Percentiles rank a stretch among this genome's conserved stretches.
phyloP scores from a whole-genome alignment of 2,329 filamentous ascomycete species.

The Paraphaeosphaeria sporulosa region DNA sequence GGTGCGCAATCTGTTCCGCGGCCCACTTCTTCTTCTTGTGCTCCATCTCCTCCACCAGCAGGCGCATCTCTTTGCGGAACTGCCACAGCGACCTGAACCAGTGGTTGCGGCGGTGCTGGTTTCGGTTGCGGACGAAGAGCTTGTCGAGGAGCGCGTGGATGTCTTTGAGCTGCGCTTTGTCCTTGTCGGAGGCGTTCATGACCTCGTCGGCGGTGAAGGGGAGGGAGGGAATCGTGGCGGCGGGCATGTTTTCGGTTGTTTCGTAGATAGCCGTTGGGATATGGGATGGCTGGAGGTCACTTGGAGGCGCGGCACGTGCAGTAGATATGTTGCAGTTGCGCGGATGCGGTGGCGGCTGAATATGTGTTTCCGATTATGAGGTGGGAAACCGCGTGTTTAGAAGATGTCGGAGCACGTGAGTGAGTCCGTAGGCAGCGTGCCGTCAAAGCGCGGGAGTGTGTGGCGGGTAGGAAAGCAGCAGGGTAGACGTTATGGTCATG shows the following conservation, averaged over 20 bases:
- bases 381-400: constrained; percentile 5
- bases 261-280: background rate
- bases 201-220: constrained; percentile 33
- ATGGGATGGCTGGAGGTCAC: constrained; percentile 2
- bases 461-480: constrained; percentile 12
- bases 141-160: constrained; percentile 69
- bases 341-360: constrained; percentile 17
- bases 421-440: constrained; percentile 16
- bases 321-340: constrained; percentile 2
- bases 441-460: constrained; percentile 23
- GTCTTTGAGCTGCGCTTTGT: constrained; percentile 44
- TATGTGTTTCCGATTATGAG: constrained; percentile 19
- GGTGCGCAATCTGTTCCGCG: constrained; percentile 33
- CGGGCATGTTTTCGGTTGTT: constrained; percentile 12
- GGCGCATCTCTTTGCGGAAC: constrained; percentile 71
- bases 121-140: constrained; percentile 84
- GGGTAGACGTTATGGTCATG: constrained; percentile 14
- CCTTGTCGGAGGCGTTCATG: constrained; percentile 28
- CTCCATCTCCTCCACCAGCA: constrained; percentile 56
- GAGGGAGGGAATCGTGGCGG: constrained; percentile 16
- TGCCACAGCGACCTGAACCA: constrained; percentile 83
- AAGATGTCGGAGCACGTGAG: constrained; percentile 3
- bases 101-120: constrained; percentile 81
- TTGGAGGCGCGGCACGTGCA: constrained; percentile 3
- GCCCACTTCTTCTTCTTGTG: constrained; percentile 27